Conservation (phyloP, 1,139 yeast genomes). For the Zygosaccharomyces sapae region DNA sequence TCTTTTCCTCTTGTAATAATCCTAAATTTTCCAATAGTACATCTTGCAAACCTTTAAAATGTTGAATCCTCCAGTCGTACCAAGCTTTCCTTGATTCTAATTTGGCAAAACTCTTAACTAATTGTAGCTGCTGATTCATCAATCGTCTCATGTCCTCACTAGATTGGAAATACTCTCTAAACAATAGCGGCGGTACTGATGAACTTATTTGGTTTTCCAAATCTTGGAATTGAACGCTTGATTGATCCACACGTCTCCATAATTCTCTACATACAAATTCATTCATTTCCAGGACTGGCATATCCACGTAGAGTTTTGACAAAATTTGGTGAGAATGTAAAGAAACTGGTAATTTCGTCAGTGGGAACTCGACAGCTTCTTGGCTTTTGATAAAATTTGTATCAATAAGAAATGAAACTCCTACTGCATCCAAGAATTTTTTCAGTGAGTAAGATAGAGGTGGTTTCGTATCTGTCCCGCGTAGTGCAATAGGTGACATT, state of each 20-base stretch:
- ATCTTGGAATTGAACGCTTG: slow-evolving; percentile 45
- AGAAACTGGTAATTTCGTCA: slow-evolving; percentile 9
- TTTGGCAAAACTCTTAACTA: slow-evolving; percentile 28
- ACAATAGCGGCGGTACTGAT: slow-evolving; percentile 22
- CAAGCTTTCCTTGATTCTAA: slow-evolving; percentile 33
- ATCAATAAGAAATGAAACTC: slow-evolving; percentile 44
- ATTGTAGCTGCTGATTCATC: slow-evolving; percentile 23
- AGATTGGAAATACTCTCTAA: slow-evolving; percentile 25
- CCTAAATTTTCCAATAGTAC: slow-evolving; percentile 46
- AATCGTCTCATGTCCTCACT: slow-evolving; percentile 13
- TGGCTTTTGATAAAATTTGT: slow-evolving; percentile 8
- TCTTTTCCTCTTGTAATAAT: slow-evolving; percentile 47
- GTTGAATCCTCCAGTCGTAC: slow-evolving; percentile 35
- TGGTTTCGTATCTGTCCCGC: slow-evolving; percentile 10
- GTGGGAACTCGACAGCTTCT: slow-evolving; percentile 6
- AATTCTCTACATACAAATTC: slow-evolving; percentile 55
- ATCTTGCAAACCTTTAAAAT: slow-evolving; percentile 29
- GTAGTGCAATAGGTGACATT: slow-evolving; percentile 32
- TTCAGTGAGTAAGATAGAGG: slow-evolving; percentile 15
- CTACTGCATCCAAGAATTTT: slow-evolving; percentile 45
- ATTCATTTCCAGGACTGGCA: slow-evolving; percentile 45
- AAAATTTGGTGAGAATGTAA: slow-evolving; percentile 18
- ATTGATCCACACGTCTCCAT: slow-evolving; percentile 47
- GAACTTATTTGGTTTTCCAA: slow-evolving; percentile 42
- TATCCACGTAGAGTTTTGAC: slow-evolving; percentile 30